Base-by-base conservation (phyloP, 305 asterid genomes). In the Fraxinus albicans region DNA sequence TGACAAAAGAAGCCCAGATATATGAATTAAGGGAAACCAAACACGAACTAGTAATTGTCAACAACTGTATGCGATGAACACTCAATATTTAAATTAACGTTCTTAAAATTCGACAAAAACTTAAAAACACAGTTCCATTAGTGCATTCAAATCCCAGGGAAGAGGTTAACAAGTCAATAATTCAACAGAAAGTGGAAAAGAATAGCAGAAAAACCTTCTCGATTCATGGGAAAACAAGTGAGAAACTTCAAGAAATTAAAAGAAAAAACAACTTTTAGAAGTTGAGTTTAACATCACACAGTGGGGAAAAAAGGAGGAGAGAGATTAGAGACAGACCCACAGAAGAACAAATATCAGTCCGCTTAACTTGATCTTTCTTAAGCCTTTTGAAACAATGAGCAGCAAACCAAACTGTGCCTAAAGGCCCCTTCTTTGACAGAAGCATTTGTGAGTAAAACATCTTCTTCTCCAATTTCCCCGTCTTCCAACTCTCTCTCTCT, bases 371-470 rank as follows among this genome's bases (percentile, higher is more conserved):
- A 8, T 88, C 85, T 63, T 88, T 92, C 50, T 90, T 89, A 12
- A 94, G 92, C 84, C 89, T 88, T 38, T 89, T 89, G 83, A 82
- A 88, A 85, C 94, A 91, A 88, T 96, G 98, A 82, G 97, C 99
- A 83, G 99, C 99, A 92, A 90, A 58, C 99, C 98, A 96, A 77
- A 94, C 86, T 79, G 86, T 88, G 82, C 95, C 95, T 50, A 94
- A 82, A 40, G 87, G 86, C 86, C 94, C 98, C 83, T 91, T 94
- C 90, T 89, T 94, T 25, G 98, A 94, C 36, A 96, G 91, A 58
- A 96, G 88, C 38, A 89, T 84, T 81, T 89, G 94, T 31, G 97
- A 92, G 88, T 90, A 89, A 80, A 95, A 91, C 99, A 95, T 95
- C 77, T 44, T 72, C 12, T 77, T 79, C 69, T 55, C 79, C n/a